Percentiles rank a stretch among this genome's conserved stretches.
Conservation (phyloP, 306 rosid genomes). For the Erythrophleum fordii region DNA sequence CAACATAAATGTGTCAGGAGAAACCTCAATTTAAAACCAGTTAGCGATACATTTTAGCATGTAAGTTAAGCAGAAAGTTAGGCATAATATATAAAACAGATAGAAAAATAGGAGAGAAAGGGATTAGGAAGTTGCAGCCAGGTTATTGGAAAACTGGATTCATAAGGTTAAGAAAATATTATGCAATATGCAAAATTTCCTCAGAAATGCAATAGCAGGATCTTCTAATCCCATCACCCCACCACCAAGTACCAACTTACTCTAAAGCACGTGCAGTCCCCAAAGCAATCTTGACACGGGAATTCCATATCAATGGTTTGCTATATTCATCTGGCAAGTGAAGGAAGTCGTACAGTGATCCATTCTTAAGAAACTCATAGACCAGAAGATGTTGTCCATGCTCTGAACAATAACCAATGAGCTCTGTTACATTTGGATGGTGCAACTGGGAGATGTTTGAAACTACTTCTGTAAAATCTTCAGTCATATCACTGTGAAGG, state of each 20-base stretch:
- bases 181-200: slow-evolving; percentile 16
- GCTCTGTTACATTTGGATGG: slow-evolving; percentile 91
- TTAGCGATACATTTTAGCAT: not conserved
- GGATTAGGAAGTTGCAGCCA: not conserved
- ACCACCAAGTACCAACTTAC: slow-evolving; percentile 71
- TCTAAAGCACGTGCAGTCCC: slow-evolving; percentile 97
- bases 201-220: slow-evolving; percentile 6
- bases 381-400: slow-evolving; percentile 87
- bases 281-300: slow-evolving; percentile 96
- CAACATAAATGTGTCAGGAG: not conserved
- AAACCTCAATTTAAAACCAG: not conserved
- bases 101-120: not conserved
- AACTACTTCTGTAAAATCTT: slow-evolving; percentile 76
- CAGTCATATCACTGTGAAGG: slow-evolving; percentile 59
- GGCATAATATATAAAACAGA: not conserved
- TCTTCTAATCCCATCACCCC: slow-evolving; percentile 18
- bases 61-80: not conserved
- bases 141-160: not conserved
- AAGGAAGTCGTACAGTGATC: slow-evolving; percentile 86
- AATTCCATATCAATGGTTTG: slow-evolving; percentile 94
- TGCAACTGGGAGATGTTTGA: slow-evolving; percentile 76
- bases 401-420: slow-evolving; percentile 94
- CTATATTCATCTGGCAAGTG: slow-evolving; percentile 83
- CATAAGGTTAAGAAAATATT: slow-evolving; percentile 24
- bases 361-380: slow-evolving; percentile 85